Conservation (phyloP, 2,329 filamentous ascomycete genomes). For the Talaromyces sp. region DNA sequence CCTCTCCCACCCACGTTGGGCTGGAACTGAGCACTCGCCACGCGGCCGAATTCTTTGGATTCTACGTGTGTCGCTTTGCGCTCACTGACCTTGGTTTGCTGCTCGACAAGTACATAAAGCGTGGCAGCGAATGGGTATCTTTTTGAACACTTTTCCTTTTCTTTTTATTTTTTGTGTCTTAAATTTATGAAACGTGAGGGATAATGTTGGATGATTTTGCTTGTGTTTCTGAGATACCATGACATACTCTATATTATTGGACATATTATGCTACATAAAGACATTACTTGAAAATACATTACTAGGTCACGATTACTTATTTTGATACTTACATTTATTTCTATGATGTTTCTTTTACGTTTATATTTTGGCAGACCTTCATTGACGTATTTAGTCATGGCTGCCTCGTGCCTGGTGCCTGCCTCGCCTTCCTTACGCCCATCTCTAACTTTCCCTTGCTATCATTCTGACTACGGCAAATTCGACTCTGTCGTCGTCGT, state of each 20-base stretch:
- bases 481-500: too few species aligned
- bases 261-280: not conserved
- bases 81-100: constrained; percentile 75
- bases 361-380: too few species aligned
- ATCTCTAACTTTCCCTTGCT: too few species aligned
- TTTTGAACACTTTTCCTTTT: constrained; percentile 19
- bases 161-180: constrained; percentile 2
- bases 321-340: not conserved
- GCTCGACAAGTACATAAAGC: constrained; percentile 95
- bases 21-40: constrained; percentile 89
- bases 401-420: too few species aligned
- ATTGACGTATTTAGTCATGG: too few species aligned
- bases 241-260: not conserved
- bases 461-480: too few species aligned
- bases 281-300: not conserved
- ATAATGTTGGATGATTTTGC: constrained; percentile 8
- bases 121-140: constrained; percentile 89
- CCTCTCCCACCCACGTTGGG: constrained; percentile 89
- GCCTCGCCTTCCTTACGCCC: too few species aligned
- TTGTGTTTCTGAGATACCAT: constrained; percentile 13
- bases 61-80: constrained; percentile 95
- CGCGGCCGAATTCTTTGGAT: constrained; percentile 94
- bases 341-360: not conserved
- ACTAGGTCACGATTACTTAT: not conserved
- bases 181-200: constrained; percentile 3